A percentile compares a stretch with the other conserved stretches of the same genome.
phyloP scores from a whole-genome alignment of 2,329 filamentous ascomycete genomes.

The Fusarium sp. region DNA sequence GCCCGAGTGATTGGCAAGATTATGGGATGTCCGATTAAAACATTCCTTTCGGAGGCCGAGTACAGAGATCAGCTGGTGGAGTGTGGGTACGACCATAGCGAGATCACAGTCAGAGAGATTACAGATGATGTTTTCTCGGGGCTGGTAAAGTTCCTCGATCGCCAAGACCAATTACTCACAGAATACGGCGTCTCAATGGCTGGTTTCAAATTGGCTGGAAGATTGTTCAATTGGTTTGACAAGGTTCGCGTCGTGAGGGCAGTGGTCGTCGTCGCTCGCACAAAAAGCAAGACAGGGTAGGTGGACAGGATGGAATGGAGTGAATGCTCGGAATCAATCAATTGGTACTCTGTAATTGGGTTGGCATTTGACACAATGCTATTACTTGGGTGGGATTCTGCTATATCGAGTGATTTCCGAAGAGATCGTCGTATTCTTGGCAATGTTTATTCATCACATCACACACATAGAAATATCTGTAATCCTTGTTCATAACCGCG shows the following conservation, averaged over 20 bases:
- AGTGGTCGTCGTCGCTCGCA: slow-evolving; percentile 52
- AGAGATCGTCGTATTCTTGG: background rate
- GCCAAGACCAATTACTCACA: slow-evolving; percentile 51
- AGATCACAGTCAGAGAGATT: slow-evolving; percentile 62
- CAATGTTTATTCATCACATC: slow-evolving; percentile 7
- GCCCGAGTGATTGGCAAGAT: slow-evolving; percentile 59
- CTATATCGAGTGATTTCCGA: background rate
- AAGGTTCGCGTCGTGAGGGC: slow-evolving; percentile 52
- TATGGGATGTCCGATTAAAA: slow-evolving; percentile 61
- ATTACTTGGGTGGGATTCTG: background rate
- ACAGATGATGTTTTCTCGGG: slow-evolving; percentile 66
- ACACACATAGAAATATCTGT: background rate
- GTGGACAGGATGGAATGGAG: background rate
- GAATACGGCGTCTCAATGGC: slow-evolving; percentile 54
- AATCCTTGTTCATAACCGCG: slow-evolving; percentile 29
- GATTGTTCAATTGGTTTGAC: slow-evolving; percentile 56
- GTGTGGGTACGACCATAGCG: slow-evolving; percentile 60
- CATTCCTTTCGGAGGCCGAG: slow-evolving; percentile 60
- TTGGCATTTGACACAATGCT: slow-evolving; percentile 2
- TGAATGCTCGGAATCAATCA: background rate
- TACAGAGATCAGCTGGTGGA: slow-evolving; percentile 60
- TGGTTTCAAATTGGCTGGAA: slow-evolving; percentile 53
- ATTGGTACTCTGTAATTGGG: background rate
- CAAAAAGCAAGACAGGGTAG: slow-evolving; percentile 38
- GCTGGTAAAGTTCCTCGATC: slow-evolving; percentile 58